phyloP scores from a whole-genome alignment of 2,329 filamentous ascomycete species.

The Rhinocladiella mackenziei region DNA sequence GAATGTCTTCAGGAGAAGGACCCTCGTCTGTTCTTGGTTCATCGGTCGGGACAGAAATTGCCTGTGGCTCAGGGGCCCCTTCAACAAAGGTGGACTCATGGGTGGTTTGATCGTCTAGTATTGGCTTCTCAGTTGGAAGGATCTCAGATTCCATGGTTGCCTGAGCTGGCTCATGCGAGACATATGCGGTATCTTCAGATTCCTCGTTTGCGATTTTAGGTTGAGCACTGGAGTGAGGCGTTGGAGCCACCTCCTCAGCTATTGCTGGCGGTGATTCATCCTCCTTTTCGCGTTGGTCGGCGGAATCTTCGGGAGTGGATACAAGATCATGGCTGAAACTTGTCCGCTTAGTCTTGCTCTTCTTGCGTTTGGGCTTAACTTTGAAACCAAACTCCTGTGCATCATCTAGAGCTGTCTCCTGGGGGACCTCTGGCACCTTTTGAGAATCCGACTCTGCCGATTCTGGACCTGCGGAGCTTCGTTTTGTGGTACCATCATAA shows the following conservation, averaged over 20 bases:
- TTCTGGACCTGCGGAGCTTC: background rate
- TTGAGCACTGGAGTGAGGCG: background rate
- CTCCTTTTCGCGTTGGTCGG: background rate
- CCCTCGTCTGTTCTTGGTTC: too few relatives aligned
- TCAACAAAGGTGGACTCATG: background rate
- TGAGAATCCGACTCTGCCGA: background rate
- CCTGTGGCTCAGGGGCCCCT: too few relatives aligned
- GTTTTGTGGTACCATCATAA: too few relatives aligned
- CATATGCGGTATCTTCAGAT: background rate
- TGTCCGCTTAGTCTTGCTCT: slow-evolving; percentile 28
- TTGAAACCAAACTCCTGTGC: slow-evolving; percentile 6
- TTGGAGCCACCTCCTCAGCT: background rate
- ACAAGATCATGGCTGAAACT: too few relatives aligned
- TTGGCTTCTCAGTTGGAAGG: too few relatives aligned
- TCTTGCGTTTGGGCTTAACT: slow-evolving; percentile 30
- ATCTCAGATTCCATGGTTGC: background rate
- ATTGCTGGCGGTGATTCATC: background rate
- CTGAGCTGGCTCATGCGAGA: background rate
- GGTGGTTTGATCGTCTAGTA: too few relatives aligned
- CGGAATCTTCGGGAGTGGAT: background rate
- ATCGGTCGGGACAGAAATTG: too few relatives aligned
- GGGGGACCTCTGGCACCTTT: background rate
- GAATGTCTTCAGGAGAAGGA: too few relatives aligned
- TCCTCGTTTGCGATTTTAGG: background rate
- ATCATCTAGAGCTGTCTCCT: background rate